Base-by-base conservation (phyloP, 495 filamentous ascomycete species). In the Glarea lozoyensis region DNA sequence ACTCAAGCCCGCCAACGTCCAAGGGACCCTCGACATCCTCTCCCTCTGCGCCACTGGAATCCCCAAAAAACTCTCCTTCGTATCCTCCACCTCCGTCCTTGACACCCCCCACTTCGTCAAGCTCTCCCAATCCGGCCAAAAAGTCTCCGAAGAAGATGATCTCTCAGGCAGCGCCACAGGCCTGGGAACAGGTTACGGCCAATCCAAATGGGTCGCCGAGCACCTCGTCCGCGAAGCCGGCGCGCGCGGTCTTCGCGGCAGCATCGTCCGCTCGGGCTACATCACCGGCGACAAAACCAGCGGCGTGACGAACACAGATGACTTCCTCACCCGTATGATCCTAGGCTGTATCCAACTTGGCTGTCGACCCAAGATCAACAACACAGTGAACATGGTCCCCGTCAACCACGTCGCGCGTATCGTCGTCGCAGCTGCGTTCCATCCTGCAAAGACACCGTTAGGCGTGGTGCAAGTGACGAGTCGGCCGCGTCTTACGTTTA, bases 381-480 rank as follows among this genome's bases (percentile, higher is more conserved):
- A 95, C 63, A 89, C 86, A 0, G 78, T 96, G 56, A 98, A 98
- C 64, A 77, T 79, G 57, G 87, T 94, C 2, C 92, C 92, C 0
- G 88, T 96, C 19, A 75, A 81, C 53, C 84, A 92, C 54, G 89
- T 95, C 37, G 78, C 83, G 0, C 69, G 78, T 6, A 73, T 93
- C 12, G 81, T 94, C 6, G 79, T 86, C 18, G 85, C 88, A 1
- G 64, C 75, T 25, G 74, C 79, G 10, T 20, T 54, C n/a, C 42
- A 32, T 16, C 50, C 50, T 13, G 46, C 50, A 0, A 43, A 42
- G 23, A 6, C 67, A 2, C 67, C 70, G 0, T 63, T 80, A 17
- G 70, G 71, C 21, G 81, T 87, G 1, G 73, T 76, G n/a, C 85
- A 93, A 29, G 79, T 90, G 19, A 94, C 87, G 3, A 74, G 76